Base-by-base conservation (phyloP, 2,329 filamentous ascomycete genomes). In the Ophiocordyceps camponoti-leonardi region DNA sequence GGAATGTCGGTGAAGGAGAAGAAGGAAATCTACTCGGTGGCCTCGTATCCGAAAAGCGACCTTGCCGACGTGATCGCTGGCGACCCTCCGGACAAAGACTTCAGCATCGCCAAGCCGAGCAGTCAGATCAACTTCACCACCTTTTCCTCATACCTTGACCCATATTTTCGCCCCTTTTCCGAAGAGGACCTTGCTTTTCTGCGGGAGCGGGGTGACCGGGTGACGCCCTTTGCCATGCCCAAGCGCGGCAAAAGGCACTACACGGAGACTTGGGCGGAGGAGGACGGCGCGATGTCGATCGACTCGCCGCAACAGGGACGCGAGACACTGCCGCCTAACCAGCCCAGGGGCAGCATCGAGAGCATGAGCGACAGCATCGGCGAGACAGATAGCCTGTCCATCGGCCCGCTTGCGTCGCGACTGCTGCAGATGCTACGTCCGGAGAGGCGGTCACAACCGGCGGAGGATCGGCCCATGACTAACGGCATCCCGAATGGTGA, bases 161-260 rank as follows among this genome's bases (percentile, higher is more conserved):
- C 88, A 0, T 96, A 85, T 65, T 92, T 95, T 52, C 78, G 90
- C 6, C 79, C 83, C 0, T 83, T 94, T 53, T 85, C 82, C 0
- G 92, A 98, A 58, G 92, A 98, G 59, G 92, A 98, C 58, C 75
- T 95, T 42, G 86, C 86, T 1, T 98, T 95, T 58, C 64, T 98
- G 35, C 81, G 88, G 55, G 92, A 98, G 63, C 76, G 86, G 55
- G 86, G 88, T 47, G 88, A 98, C 61, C 78, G 92, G 35, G 68
- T 81, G 20, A 79, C 73, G 2, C 86, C 90, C 1, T 96, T 95
- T 54, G 68, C 88, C 35, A 86, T 94, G 62, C 87, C 90, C 8
- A 81, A 81, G 51, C 79, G 87, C 20, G 88, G 87, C 42, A 83
- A 85, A 60, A 81, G 80, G 54, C 82, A 86, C 56, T 98, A 96